These are phyloP conservation scores for Verticillium longisporum DNA, from an alignment of 2,329 filamentous ascomycete species.

Conservation along the genomic window DNA sequence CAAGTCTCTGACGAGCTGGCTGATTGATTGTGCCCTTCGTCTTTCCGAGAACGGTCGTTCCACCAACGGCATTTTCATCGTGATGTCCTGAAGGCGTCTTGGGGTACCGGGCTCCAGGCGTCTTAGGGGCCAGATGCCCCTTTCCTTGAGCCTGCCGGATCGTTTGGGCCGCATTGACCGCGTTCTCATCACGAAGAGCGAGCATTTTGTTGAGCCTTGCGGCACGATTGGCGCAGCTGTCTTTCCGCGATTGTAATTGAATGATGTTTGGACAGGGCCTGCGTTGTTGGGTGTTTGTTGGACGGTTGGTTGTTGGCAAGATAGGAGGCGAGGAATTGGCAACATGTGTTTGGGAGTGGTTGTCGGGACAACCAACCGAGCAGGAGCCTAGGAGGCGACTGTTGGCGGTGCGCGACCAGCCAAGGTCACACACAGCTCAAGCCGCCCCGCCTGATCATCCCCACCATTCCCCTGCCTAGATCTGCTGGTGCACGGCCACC, in stretches of 20 bases:
- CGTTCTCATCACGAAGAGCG: conserved; percentile 12
- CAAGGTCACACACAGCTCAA: background rate
- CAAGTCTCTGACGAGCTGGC: conserved; percentile 9
- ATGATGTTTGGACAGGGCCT: background rate
- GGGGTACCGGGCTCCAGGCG: conserved; percentile 65
- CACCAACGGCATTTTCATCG: conserved; percentile 72
- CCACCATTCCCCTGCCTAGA: background rate
- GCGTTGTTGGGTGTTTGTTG: background rate
- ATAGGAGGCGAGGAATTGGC: background rate
- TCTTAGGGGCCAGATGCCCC: conserved; percentile 58
- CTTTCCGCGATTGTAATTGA: background rate
- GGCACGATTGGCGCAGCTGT: background rate
- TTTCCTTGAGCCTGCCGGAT: conserved; percentile 11
- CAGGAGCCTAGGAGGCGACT: background rate
- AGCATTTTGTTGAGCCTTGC: conserved; percentile 7
- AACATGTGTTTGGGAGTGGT: background rate
- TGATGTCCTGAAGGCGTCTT: conserved; percentile 81
- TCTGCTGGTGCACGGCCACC: conserved; percentile 1
- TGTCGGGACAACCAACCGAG: background rate
- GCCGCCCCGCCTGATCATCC: background rate
- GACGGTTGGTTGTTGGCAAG: background rate
- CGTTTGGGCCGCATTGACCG: conserved; percentile 12
- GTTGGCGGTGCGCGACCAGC: background rate
- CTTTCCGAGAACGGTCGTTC: conserved; percentile 50
- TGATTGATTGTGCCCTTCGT: conserved; percentile 32